Conservation (phyloP, 1,139 yeast genomes). For the Zygoascus sp. region DNA sequence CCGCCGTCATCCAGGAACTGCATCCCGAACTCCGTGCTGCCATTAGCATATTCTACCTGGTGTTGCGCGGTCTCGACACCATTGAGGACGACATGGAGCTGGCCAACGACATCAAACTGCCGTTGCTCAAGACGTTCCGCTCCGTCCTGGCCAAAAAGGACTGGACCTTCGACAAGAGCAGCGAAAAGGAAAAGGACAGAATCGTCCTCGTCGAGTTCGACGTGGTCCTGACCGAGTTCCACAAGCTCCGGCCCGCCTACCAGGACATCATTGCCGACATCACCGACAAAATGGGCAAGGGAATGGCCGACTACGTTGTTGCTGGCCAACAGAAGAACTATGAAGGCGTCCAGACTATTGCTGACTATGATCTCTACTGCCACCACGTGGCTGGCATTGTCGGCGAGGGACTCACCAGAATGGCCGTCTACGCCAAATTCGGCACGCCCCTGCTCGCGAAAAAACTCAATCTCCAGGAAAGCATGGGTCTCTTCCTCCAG, state of each 20-base stretch:
- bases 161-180: constrained; percentile 72
- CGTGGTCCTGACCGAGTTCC: constrained; percentile 62
- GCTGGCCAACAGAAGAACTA: constrained; percentile 59
- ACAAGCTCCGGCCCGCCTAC: constrained; percentile 66
- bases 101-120: constrained; percentile 64
- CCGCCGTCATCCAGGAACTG: constrained; percentile 84
- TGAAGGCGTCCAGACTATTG: constrained; percentile 70
- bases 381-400: constrained; percentile 97
- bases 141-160: constrained; percentile 53
- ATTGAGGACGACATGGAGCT: constrained; percentile 95
- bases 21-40: constrained; percentile 85
- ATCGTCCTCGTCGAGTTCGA: constrained; percentile 74
- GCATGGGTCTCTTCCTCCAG: constrained; percentile 94
- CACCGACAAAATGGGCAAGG: constrained; percentile 85
- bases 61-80: constrained; percentile 89
- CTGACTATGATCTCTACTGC: constrained; percentile 87
- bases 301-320: constrained; percentile 92
- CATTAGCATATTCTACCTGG: constrained; percentile 72
- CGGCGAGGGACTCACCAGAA: constrained; percentile 88
- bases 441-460: constrained; percentile 48
- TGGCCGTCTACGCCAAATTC: constrained; percentile 45
- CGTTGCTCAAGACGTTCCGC: constrained; percentile 64
- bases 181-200: constrained; percentile 76
- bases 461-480: constrained; percentile 57
- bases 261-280: constrained; percentile 75